These are phyloP conservation scores for Miscanthus sacchariflorus DNA, from an alignment of 202 grass and related monocot species.

Conservation along the genomic window DNA sequence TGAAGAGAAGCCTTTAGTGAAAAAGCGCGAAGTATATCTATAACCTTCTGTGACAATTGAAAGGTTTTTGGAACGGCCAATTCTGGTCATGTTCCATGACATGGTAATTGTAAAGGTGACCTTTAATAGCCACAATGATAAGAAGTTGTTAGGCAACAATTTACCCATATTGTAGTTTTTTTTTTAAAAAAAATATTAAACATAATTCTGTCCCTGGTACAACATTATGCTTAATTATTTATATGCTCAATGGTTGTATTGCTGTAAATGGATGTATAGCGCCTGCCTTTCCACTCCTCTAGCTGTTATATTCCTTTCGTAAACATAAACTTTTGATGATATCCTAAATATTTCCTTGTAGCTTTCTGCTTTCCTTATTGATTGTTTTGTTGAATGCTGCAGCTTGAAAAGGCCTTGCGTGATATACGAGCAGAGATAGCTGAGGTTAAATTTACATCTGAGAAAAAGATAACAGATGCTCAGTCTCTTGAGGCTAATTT, in stretches of 20 bases:
- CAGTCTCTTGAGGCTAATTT: conserved; percentile 79
- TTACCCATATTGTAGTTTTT: background rate
- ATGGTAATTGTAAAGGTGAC: conserved; percentile 21
- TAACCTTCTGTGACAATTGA: background rate
- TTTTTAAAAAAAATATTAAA: too few relatives aligned
- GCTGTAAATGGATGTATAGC: background rate
- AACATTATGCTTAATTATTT: background rate
- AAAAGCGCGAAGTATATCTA: background rate
- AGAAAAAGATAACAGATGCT: conserved; percentile 82
- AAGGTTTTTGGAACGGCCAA: background rate
- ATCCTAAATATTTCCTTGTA: conserved; percentile 20
- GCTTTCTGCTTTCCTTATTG: conserved; percentile 28
- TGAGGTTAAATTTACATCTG: conserved; percentile 82
- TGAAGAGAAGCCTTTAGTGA: background rate
- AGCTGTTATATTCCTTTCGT: background rate
- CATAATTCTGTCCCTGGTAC: background rate
- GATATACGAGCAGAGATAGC: conserved; percentile 81
- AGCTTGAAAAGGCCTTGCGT: conserved; percentile 94
- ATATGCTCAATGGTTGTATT: background rate
- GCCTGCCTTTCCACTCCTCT: conserved; percentile 8
- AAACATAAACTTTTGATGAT: background rate
- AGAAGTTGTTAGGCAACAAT: background rate
- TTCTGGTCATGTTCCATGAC: background rate
- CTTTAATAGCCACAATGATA: conserved; percentile 12
- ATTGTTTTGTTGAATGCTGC: conserved; percentile 43